Base-by-base conservation (phyloP, 345 rosid species). In the Kandelia obovata region DNA sequence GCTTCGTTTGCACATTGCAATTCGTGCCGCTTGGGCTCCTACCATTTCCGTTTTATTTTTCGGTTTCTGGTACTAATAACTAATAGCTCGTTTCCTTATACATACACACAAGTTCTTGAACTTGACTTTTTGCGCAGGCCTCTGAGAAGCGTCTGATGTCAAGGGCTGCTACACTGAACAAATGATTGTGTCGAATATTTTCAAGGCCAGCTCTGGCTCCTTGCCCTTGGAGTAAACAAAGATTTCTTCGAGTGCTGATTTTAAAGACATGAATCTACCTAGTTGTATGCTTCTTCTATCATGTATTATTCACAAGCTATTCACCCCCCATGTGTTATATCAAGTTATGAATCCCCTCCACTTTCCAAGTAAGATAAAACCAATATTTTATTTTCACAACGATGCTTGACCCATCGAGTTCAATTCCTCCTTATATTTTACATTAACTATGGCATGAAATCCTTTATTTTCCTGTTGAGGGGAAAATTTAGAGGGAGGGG, bases 121-220 rank as follows among this genome's bases (percentile, higher is more conserved):
- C 23, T 17, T 2, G 13, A 15, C 20, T 59, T 63, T 63, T 66
- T 11, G 20, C 17, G 62, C 78, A 87, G 92, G 81, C 61, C 58
- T 59, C 80, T 30, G 84, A 72, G 78, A 85, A 82, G 78, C 84
- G 69, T 61, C 74, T 80, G 60, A 62, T 61, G 80, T 63, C 85
- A 68, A 79, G 83, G 85, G 56, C 83, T 21, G 69, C 80, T 53
- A 52, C 77, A 5, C 67, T 62, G 55, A 71, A 85, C 69, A 83
- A 83, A 58, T 77, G 82, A 85, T 66, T 51, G 66, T 51, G 65
- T 66, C 72, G 80, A 60, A 3, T 13, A 43, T 49, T 31, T 69
- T 62, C 74, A 71, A 64, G 64, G 60, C 60, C 49, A 15, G 16
- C 70, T 63, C 32, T 27, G 6, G 63, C 37, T 69, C 47, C 59